These are phyloP conservation scores for Debaryomycetaceae sp. DNA, from an alignment of 1,139 yeast genomes.

Conservation along the genomic window DNA sequence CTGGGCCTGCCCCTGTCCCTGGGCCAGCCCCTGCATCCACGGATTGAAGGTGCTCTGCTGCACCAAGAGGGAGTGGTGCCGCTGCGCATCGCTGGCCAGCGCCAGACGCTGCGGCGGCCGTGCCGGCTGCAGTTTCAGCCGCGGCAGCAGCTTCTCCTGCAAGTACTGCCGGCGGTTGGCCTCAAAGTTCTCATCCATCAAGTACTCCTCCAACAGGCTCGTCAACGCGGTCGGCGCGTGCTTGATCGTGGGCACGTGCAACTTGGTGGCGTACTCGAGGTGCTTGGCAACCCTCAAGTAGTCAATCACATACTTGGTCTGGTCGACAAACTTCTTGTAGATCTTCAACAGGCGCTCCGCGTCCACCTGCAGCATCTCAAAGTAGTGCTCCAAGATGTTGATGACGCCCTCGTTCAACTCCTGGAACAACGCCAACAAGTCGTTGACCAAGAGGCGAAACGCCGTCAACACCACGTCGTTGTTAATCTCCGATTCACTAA, in stretches of 20 bases:
- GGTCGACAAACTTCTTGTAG: constrained; percentile 79
- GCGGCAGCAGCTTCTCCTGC: constrained; percentile 48
- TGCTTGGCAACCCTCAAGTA: constrained; percentile 87
- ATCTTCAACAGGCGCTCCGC: constrained; percentile 84
- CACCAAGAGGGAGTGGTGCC: constrained; percentile 26
- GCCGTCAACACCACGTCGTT: constrained; percentile 83
- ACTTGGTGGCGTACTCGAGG: constrained; percentile 77
- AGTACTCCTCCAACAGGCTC: constrained; percentile 79
- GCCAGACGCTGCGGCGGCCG: constrained; percentile 12
- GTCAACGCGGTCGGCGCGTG: constrained; percentile 97
- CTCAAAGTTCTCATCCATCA: constrained; percentile 83
- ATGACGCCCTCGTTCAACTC: constrained; percentile 93
- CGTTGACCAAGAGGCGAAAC: constrained; percentile 82
- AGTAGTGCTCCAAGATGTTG: constrained; percentile 85
- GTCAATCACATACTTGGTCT: constrained; percentile 83
- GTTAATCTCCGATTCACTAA: constrained; percentile 55
- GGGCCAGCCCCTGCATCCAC: constrained; percentile 24
- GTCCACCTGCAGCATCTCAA: constrained; percentile 82
- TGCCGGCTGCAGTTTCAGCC: constrained; percentile 7
- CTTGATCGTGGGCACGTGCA: constrained; percentile 91
- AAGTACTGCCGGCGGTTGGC: constrained; percentile 72
- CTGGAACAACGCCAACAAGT: constrained; percentile 79
- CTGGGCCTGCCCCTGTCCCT: constrained; percentile 11
- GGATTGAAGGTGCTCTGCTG: constrained; percentile 45
- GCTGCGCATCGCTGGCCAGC: constrained; percentile 5